Evolutionary conservation across 805 yeast genomes (phyloP), one percentile per base, ranked within the genome.

Genomic region (Cyberlindnera suaveolens): DNA sequence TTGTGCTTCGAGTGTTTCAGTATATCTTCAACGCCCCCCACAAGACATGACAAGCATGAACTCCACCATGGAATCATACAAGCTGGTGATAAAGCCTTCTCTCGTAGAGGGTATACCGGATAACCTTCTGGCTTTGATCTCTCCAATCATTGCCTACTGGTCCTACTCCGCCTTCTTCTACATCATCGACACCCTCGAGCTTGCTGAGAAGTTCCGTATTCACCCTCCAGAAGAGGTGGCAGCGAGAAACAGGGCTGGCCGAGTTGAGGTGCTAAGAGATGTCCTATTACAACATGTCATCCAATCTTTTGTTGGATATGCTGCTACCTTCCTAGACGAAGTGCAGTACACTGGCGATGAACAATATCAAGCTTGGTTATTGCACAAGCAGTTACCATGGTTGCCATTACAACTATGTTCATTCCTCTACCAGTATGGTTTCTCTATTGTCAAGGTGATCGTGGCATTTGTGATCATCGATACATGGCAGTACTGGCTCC

Each of bases 401-500:
- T 27, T 77, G 2, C 84, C 89, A 13, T 69, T 74, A 47, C 51
- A 58, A 15, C 52, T 67, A 9, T 69, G 85, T 26, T 74, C 71
- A 51, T 60, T 70, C 38, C 55, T 71, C 18, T 88, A 86, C 64
- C 71, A 74, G 68, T 78, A 79, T 54, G 86, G 84, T 5, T 58
- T 78, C 52, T 80, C 96, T 1, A 36, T 66, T 1, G 23, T 77
- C n/a, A 80, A 79, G 51, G 63, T 88, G 29, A 39, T 66, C 13
- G 38, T 71, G 27, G 96, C 95, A 3, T 82, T 89, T 57, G 59
- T 78, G 40, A 68, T 93, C 49, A 75, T 93, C 54, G 99, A 93
- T 62, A 75, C 96, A 3, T 93, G 99, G 99, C 99, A 93, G 67
- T 93, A 85, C 64, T 78, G 80, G 72, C 70, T 90, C 49, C 99